Evolutionary conservation across 495 filamentous ascomycete genomes (phyloP).

Genomic region (Aspergillus kassunensis): DNA sequence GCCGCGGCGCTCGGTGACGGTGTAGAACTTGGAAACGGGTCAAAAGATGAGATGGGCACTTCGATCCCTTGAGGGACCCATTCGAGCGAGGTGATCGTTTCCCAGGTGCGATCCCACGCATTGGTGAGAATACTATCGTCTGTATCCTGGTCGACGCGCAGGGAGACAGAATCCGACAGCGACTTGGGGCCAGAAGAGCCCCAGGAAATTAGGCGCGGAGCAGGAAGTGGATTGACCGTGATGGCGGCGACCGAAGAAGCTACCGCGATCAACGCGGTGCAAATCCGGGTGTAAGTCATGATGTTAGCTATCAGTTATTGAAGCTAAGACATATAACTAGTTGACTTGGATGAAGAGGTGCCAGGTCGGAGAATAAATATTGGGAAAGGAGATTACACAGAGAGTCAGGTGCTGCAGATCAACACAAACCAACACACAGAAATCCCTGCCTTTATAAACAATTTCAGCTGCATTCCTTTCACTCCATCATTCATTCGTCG

Average conservation of each 20-base stretch:
- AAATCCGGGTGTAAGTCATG: conserved; percentile 32
- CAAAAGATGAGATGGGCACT: conserved; percentile 43
- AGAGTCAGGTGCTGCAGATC: conserved; percentile 4
- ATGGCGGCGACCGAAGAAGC: conserved; percentile 36
- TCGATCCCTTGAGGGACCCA: conserved; percentile 52
- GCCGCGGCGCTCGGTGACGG: conserved; percentile 21
- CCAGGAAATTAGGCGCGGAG: conserved; percentile 52
- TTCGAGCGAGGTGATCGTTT: conserved; percentile 40
- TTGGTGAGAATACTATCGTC: conserved; percentile 28
- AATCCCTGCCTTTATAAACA: background rate
- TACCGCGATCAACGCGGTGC: conserved; percentile 23
- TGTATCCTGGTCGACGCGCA: conserved; percentile 22
- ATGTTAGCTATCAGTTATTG: conserved; percentile 3
- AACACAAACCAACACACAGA: background rate
- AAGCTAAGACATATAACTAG: too few relatives aligned
- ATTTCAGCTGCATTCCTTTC: background rate
- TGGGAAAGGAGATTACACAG: background rate
- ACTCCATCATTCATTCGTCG: background rate
- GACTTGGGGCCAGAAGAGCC: conserved; percentile 46
- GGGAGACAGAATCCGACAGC: conserved; percentile 21
- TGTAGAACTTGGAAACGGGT: conserved; percentile 42
- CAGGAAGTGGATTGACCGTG: conserved; percentile 52
- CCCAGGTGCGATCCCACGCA: conserved; percentile 48
- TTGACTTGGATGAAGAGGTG: background rate
- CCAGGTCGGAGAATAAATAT: background rate